These are phyloP conservation scores for Ceratobasidium sp. DNA, from an alignment of 1,284 basidiomycete genomes.

Conservation along the genomic window DNA sequence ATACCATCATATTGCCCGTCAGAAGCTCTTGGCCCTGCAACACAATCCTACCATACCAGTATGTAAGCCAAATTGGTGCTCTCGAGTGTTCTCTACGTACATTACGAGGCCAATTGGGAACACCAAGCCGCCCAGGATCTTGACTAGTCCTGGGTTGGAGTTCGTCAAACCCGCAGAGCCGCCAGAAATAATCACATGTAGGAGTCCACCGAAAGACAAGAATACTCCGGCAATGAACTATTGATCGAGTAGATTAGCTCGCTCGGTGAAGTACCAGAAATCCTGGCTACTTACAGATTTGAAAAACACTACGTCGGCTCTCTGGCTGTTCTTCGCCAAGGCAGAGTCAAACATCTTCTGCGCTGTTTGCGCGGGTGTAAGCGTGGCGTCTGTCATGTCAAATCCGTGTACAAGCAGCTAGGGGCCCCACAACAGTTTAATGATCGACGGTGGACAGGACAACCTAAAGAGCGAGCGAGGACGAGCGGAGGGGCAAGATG, in stretches of 20 bases:
- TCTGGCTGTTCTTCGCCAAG: constrained; percentile 66
- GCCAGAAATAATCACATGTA: constrained; percentile 65
- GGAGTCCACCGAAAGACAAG: constrained; percentile 73
- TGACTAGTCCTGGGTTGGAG: constrained; percentile 69
- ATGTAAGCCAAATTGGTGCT: constrained; percentile 11
- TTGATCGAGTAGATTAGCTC: background rate
- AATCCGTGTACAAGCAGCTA: background rate
- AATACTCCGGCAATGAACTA: constrained; percentile 72
- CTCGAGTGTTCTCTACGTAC: constrained; percentile 50
- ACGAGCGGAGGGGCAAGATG: constrained; percentile 28
- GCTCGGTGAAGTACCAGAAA: background rate
- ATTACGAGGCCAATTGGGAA: constrained; percentile 79
- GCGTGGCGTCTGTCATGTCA: constrained; percentile 49
- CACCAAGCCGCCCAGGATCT: constrained; percentile 67
- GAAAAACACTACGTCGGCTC: constrained; percentile 64
- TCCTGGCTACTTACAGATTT: constrained; percentile 61
- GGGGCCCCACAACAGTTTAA: constrained; percentile 16
- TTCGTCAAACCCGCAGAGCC: constrained; percentile 60
- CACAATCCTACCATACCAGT: constrained; percentile 62
- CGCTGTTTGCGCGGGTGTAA: constrained; percentile 66
- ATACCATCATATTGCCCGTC: constrained; percentile 78
- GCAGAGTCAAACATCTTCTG: constrained; percentile 62
- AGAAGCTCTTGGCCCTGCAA: constrained; percentile 71
- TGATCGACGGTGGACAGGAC: constrained; percentile 16
- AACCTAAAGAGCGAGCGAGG: background rate